Base-by-base conservation (phyloP, 257 asterid genomes). In the Lithospermum erythrorhizon region DNA sequence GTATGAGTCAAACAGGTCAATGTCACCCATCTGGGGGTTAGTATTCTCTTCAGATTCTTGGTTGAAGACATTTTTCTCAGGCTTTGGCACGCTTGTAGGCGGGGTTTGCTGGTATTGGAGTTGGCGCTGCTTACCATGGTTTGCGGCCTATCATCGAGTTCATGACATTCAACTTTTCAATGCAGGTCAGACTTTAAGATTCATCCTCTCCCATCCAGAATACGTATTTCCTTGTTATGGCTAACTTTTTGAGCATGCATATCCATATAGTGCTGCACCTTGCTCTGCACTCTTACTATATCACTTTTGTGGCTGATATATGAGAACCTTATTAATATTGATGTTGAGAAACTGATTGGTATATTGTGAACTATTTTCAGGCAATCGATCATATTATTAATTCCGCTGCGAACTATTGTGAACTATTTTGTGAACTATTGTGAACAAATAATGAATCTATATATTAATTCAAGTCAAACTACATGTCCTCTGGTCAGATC, bases 51-150 rank as follows among this genome's bases (percentile, higher is more conserved):
- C 21, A n/a, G 21, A 3, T 11, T n/a, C 1, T 6, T 2, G 7
- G 6, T 53, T 53, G 24, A 1, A 17, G 29, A 45, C 57, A 60
- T 58, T 71, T 8, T 35, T 35, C 45, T 67, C 21, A 63, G 23
- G n/a, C n/a, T n/a, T n/a, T n/a, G n/a, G 58, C 63, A 25, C 64
- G n/a, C 61, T 65, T 65, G 2, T 64, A 87, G 98, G 98, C 98
- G 66, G 98, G 98, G 62, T 91, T 91, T 74, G 9, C 96, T 64
- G 98, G 98, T 65, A 91, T 91, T 61, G 95, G 83, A 72, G 96
- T 91, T 35, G 98, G 98, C 65, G 95, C 98, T 57, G 98, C 98
- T 58, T 91, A 91, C 75, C 72, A 91, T 66, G 98, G 98, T 62
- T 75, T 91, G 63, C 86, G 61, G 82, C 98, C 98, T 61, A 69